These are phyloP conservation scores for Geranomyces variabilis DNA, from an alignment of 192 early-diverging fungal species.

Conservation along the genomic window DNA sequence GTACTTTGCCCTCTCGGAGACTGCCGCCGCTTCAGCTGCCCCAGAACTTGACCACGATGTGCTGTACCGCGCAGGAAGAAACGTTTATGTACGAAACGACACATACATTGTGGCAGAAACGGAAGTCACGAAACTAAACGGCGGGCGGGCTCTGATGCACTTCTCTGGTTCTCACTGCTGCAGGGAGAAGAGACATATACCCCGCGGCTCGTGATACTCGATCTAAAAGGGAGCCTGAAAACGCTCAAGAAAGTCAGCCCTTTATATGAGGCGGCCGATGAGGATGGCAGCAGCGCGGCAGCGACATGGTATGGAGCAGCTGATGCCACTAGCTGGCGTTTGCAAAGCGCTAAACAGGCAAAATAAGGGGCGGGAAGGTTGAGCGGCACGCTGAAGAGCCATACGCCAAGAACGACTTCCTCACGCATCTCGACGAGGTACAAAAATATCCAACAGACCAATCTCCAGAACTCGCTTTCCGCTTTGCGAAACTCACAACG, in stretches of 20 bases:
- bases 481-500: background rate
- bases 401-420: slow-evolving; percentile 41
- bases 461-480: too few relatives aligned
- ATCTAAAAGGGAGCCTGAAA: slow-evolving; percentile 59
- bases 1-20: background rate
- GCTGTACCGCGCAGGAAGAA: slow-evolving; percentile 23
- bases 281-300: background rate
- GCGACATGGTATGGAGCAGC: slow-evolving; percentile 36
- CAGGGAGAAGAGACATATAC: slow-evolving; percentile 70
- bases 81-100: slow-evolving; percentile 3
- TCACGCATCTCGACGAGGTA: slow-evolving; percentile 43
- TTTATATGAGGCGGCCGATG: slow-evolving; percentile 26
- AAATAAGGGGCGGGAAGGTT: slow-evolving; percentile 32
- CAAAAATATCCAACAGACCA: background rate
- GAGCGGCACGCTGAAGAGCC: slow-evolving; percentile 46
- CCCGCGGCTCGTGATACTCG: slow-evolving; percentile 80
- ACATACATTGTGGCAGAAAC: too few relatives aligned
- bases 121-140: too few relatives aligned
- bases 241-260: slow-evolving; percentile 29
- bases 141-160: too few relatives aligned
- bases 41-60: slow-evolving; percentile 27
- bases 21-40: background rate
- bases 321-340: too few relatives aligned
- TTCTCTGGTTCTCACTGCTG: too few relatives aligned
- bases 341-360: too few relatives aligned